Base-by-base conservation (phyloP, 257 asterid genomes). In the Leonotis leonurus region DNA sequence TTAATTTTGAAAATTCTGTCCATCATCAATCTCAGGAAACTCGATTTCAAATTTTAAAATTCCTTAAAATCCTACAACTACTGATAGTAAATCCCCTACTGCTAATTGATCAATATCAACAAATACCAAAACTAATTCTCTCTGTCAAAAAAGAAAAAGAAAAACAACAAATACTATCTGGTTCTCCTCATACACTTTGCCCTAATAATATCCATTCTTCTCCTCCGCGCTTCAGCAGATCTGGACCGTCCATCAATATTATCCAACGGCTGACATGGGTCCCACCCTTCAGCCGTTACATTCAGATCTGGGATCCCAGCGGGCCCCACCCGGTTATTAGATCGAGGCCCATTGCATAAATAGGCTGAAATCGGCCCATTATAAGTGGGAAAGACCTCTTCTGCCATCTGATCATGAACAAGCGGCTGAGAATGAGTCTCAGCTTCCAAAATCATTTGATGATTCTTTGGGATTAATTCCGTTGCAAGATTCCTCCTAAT, bases 151-250 rank as follows among this genome's bases (percentile, higher is more conserved):
- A 13, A 39, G 0, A 4, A 16, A 10, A 48, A 8, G 26, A 59
- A 14, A 0, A 13, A 3, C 12, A 12, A 20, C 4, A 4, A 2
- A 8, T 22, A 36, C 21, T 22, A 40, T 55, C 22, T 75, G 3
- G 18, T 18, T 46, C 53, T 68, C 62, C 57, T 76, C 72, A 58
- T 62, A 18, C 39, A 39, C 55, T 77, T 78, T 4, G 30, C 66
- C 75, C 76, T 85, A 20, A 72, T 81, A 22, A 70, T 65, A 33
- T 76, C 82, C 68, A 2, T 78, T 52, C 95, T 77, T 13, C 53
- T 40, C 85, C 79, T 82, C 77, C 95, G 67, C 1, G 90, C 86
- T 55, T 77, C 88, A 20, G 90, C 94, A 58, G 17, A 72, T 62
- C 46, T 73, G 68, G 85, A 75, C 65, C 78, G 79, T 48, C 60